Base-by-base conservation (phyloP, 441 rosid species). In the Dalechampia spathulata region DNA sequence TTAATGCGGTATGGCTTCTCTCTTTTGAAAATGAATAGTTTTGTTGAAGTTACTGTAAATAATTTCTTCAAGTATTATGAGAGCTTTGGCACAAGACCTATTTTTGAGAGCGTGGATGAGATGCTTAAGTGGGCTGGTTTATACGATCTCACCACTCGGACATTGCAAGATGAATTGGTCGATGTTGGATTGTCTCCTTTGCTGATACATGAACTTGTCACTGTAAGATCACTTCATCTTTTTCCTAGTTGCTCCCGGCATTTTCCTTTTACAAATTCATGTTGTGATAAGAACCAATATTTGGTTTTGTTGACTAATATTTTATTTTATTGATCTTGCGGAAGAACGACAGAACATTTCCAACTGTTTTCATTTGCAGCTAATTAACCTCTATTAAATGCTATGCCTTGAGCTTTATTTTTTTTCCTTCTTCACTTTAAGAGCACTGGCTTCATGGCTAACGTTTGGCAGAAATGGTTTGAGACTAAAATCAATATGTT, bases 91-190 rank as follows among this genome's bases (percentile, higher is more conserved):
- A 61, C 69, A 2, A 86, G 96, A 52, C 96, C 98, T 0, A 51
- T 75, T 52, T 91, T 91, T 37, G 73, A 81, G 43, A 86, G 74
- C 23, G 95, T 91, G 40, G 96, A 84, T 25, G 83, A 57, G 72
- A 88, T 91, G 98, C 91, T 91, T 36, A 73, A 82, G 61, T 91
- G 98, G 96, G 75, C 85, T 25, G 94, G 81, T 51, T 70, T 88
- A 73, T 80, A 72, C 66, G 59, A 78, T 72, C 95, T 88, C 71
- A 91, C 98, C 4, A 66, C 72, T 43, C 55, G 60, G 49, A 77
- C 79, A 58, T 71, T 88, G 75, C 72, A 63, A 16, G 87, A 86
- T 11, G 79, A 80, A 38, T 60, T 88, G 69, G 32, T 67, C 53
- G 69, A 64, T 32, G 58, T 37, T 51, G 76, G 75, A 43, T 42